Evolutionary conservation across 2,329 filamentous ascomycete species (phyloP), one percentile per base, ranked within the genome.

Genomic region (Paecilomyces niveus): DNA sequence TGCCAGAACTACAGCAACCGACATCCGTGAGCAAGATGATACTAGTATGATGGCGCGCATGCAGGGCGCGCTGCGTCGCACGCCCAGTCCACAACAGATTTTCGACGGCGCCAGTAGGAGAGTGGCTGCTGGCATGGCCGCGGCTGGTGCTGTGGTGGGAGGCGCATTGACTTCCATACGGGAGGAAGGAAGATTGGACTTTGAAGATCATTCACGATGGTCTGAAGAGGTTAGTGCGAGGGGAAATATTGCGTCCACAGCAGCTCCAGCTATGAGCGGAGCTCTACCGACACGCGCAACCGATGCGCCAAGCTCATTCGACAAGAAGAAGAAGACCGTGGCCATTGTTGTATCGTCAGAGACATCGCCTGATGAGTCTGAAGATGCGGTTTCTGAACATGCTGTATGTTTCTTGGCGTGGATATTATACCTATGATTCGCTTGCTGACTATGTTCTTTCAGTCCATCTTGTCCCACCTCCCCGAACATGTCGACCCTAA

Each of bases 391-490:
- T 75, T 79, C 89, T 62, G 89, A 95, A 71, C 89, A 95, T 75
- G 90, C 90, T 57, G 92, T 96, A 84, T 75, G 89, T 79, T 61
- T 9, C 33, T 52, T 24, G 35, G 29, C 55, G 11, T 8, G 24
- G 51, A 45, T 26, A 49, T 21, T 32, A 45, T 45, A 18, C 39
- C 2, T 21, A 18, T n/a, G 18, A n/a, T 18, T 18, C 15, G 32
- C 53, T 54, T 62, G 57, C 63, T 64, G 51, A 65, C 54, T 39
- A 56, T 29, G 39, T n/a, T 33, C 22, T 11, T 22, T 5, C 60
- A 92, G 89, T 91, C 89, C 29, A 89, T 97, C 64, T 82, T 97
- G 58, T 95, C 92, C 51, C 89, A 96, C 72, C 89, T 97, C 54
- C 90, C 92, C 39, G 84, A 87, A 62, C 84, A 89, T 60, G 86